Evolutionary conservation across 768 basidiomycete species (phyloP).

Genomic region (Russula olivacea): DNA sequence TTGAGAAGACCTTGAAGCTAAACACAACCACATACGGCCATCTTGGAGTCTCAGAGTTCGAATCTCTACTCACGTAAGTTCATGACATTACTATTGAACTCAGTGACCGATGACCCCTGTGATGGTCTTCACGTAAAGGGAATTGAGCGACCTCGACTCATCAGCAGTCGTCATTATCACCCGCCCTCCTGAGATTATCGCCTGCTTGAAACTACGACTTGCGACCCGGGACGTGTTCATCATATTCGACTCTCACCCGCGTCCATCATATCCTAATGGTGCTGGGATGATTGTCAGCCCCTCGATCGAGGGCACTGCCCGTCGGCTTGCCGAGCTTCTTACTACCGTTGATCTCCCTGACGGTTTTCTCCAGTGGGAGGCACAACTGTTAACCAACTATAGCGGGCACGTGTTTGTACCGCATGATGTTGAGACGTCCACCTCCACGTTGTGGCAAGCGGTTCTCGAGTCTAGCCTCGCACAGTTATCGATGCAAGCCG

Average conservation of each 20-base stretch:
- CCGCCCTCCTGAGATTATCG: conserved; percentile 64
- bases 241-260: conserved; percentile 64
- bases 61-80: conserved; percentile 31
- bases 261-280: conserved; percentile 50
- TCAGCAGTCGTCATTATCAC: conserved; percentile 51
- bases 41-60: conserved; percentile 38
- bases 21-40: conserved; percentile 35
- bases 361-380: conserved; percentile 55
- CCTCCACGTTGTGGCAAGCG: conserved; percentile 31
- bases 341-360: conserved; percentile 44
- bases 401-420: conserved; percentile 53
- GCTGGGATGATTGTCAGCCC: conserved; percentile 52
- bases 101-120: neutral
- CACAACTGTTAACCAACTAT: conserved; percentile 53
- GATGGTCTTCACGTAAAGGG: conserved; percentile 5
- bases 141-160: conserved; percentile 25
- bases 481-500: conserved; percentile 40
- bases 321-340: conserved; percentile 39
- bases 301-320: conserved; percentile 32
- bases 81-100: neutral
- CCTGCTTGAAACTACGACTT: conserved; percentile 39
- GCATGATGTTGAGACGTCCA: conserved; percentile 26
- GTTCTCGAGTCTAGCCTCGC: conserved; percentile 47
- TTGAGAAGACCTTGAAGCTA: conserved; percentile 38
- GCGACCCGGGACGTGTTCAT: conserved; percentile 38